Evolutionary conservation across 2,329 filamentous ascomycete genomes (phyloP).

Genomic region (Cercospora sp.): DNA sequence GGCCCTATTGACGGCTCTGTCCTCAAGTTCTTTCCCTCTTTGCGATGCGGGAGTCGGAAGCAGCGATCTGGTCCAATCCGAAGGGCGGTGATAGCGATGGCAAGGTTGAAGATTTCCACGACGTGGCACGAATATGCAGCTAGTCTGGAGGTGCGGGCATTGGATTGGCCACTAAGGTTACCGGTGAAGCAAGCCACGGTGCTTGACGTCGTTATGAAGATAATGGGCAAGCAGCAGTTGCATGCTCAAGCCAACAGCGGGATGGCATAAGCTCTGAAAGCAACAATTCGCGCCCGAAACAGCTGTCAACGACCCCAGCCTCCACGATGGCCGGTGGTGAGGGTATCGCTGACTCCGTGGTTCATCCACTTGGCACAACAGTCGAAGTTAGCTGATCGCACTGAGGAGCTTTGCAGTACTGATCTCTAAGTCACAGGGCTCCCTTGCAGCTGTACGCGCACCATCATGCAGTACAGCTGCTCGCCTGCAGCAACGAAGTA

Average conservation of each 20-base stretch:
- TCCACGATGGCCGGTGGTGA: background rate
- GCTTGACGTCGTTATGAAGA: constrained; percentile 1
- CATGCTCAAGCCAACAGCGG: background rate
- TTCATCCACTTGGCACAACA: background rate
- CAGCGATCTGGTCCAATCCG: background rate
- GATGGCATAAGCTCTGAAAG: background rate
- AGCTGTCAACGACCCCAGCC: background rate
- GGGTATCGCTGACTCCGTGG: background rate
- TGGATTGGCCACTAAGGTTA: background rate
- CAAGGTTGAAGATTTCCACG: background rate
- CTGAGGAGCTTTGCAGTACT: background rate
- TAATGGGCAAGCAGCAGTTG: background rate
- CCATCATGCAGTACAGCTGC: background rate
- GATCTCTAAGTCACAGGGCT: background rate
- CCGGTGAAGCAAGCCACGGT: background rate
- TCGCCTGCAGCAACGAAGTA: background rate
- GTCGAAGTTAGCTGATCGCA: background rate
- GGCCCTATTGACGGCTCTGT: background rate
- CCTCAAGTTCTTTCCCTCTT: background rate
- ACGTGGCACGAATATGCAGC: background rate
- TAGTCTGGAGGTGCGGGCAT: background rate
- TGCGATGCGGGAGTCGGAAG: background rate
- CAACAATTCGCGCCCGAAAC: background rate
- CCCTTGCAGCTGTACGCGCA: background rate
- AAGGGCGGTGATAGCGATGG: background rate